Conservation (phyloP, 2,329 filamentous ascomycete genomes). For the Monosporascus sp. region DNA sequence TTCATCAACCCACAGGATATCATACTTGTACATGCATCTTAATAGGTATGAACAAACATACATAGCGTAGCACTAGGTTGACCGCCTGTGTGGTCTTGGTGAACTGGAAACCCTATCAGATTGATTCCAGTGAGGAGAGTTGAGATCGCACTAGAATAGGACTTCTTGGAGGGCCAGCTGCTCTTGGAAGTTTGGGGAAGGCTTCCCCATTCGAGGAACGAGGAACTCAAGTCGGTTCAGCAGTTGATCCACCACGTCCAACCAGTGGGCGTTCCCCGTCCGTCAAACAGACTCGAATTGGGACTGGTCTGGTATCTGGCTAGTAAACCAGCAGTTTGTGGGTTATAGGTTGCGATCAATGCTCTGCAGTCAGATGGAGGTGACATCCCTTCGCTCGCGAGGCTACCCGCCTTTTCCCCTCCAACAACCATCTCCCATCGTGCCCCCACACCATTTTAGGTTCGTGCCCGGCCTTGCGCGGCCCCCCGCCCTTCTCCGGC, state of each 20-base stretch:
- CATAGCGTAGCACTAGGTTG: not conserved
- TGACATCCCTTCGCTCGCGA: not conserved
- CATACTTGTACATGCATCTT: no score
- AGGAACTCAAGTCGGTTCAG: not conserved
- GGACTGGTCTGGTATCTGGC: not conserved
- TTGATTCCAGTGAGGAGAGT: not conserved
- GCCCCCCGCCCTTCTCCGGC: not conserved
- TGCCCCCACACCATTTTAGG: not conserved
- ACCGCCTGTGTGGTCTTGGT: not conserved
- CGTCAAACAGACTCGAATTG: not conserved
- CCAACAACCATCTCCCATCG: not conserved
- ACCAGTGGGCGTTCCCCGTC: not conserved
- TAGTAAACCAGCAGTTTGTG: not conserved
- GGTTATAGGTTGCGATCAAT: not conserved
- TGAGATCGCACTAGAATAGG: not conserved
- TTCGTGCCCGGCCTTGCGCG: not conserved
- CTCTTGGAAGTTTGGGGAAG: no score
- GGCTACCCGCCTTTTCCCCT: not conserved
- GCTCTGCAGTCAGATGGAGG: not conserved
- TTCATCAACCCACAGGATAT: not conserved
- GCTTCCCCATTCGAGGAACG: no score
- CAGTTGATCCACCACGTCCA: not conserved
- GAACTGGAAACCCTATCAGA: not conserved
- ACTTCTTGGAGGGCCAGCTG: not conserved
- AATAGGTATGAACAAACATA: not conserved